Base-by-base conservation (phyloP, 163 green algal genomes). In the Scenedesmus sp. region DNA sequence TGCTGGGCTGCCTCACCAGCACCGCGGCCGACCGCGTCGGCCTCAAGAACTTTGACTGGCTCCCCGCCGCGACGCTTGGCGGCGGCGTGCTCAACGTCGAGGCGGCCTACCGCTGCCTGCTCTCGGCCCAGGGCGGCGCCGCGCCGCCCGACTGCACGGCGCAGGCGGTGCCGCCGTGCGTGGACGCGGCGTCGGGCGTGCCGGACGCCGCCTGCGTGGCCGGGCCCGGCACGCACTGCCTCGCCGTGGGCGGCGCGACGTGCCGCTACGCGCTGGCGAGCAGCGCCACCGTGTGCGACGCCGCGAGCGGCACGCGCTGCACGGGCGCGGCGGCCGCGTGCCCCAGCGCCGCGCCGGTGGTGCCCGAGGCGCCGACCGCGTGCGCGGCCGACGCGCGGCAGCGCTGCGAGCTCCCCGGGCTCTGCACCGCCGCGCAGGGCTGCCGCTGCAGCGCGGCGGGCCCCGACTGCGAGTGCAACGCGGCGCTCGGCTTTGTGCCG, bases 11-110 rank as follows among this genome's bases (percentile, higher is more conserved):
- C 48, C 47, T 75, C 4, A 36, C 51, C 17, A 63, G 39, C 3
- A 75, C 66, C 26, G 66, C 66, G 17, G 63, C 66, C 26, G 66
- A 75, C 2, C 24, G 26, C 10, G 64, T 62, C 34, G n/a, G n/a
- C n/a, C n/a, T n/a, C n/a, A n/a, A n/a, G n/a, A 15, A 29, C 15
- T 63, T 50, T 5, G 15, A 26, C 6, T 42, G 60, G 18, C 36
- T 50, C n/a, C 13, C 64, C n/a, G 24, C 28, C 48, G 64, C 31
- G 22, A 20, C 47, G 22, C 45, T 74, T 5, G 45, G 36, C 0
- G 64, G 64, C 45, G 64, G 64, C 0, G 36, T 74, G 0, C 44
- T 74, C 17, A 60, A 74, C 45, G 64, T 62, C 13, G 26, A 60
- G 36, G 26, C 36, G 15, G 64, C 64, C 14, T 74, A 74, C 15